Percentiles rank a stretch among this genome's conserved stretches.
These are phyloP conservation scores for Peronospora tabacina DNA, from an alignment of 352 stramenopile genomes.

Conservation along the genomic window DNA sequence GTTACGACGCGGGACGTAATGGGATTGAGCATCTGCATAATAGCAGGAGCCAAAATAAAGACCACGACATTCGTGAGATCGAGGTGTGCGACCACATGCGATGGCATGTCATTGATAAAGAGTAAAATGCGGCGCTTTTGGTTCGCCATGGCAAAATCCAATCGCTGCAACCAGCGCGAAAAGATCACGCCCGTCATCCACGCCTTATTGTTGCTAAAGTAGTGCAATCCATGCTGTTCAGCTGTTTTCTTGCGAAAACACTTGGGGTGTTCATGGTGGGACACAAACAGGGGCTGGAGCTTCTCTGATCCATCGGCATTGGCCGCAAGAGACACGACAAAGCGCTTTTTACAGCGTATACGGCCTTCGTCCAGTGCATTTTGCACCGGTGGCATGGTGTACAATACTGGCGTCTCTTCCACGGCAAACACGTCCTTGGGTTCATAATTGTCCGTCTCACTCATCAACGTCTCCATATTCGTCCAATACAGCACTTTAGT, in stretches of 20 bases:
- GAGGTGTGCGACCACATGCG: constrained; percentile 64
- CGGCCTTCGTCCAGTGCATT: constrained; percentile 38
- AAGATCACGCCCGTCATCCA: constrained; percentile 84
- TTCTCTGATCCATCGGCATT: constrained; percentile 74
- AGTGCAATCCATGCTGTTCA: constrained; percentile 72
- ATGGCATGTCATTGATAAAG: constrained; percentile 70
- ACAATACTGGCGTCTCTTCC: constrained; percentile 67
- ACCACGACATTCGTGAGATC: constrained; percentile 73
- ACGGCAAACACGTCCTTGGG: constrained; percentile 67
- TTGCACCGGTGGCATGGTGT: constrained; percentile 54
- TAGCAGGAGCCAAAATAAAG: constrained; percentile 40
- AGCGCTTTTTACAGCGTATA: constrained; percentile 61
- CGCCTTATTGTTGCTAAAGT: constrained; percentile 77
- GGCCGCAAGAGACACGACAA: constrained; percentile 51
- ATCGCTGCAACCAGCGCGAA: constrained; percentile 69
- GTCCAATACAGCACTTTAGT: constrained; percentile 50
- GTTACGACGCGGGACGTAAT: constrained; percentile 50
- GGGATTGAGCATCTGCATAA: constrained; percentile 59
- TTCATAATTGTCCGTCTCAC: constrained; percentile 70
- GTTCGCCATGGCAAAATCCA: constrained; percentile 71
- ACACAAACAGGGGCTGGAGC: constrained; percentile 73
- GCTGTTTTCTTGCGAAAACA: constrained; percentile 73
- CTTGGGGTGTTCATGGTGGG: constrained; percentile 67
- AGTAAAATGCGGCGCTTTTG: constrained; percentile 74
- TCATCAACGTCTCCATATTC: constrained; percentile 48